These are phyloP conservation scores for Ogataea trehalophila DNA, from an alignment of 805 yeast species.

Conservation along the genomic window DNA sequence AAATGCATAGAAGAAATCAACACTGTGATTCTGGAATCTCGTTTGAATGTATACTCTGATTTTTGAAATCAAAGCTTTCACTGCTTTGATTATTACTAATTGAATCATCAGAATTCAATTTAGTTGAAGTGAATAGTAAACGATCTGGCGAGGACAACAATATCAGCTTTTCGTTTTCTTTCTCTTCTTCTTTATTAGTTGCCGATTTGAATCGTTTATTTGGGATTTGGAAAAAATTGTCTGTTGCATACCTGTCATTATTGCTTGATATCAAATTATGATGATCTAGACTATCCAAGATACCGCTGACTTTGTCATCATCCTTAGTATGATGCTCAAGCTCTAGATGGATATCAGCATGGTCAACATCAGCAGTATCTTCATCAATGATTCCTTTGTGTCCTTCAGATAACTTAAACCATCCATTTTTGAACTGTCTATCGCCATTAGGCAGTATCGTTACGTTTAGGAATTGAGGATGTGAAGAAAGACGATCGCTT, in stretches of 20 bases:
- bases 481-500: conserved; percentile 10
- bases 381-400: conserved; percentile 12
- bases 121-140: too few species aligned
- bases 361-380: not conserved
- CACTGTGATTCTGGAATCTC: conserved; percentile 12
- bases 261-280: not conserved
- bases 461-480: conserved; percentile 24
- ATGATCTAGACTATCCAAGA: not conserved
- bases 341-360: not conserved
- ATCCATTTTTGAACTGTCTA: conserved; percentile 11
- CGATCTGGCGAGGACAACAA: too few species aligned
- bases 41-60: not conserved
- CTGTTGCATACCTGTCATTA: not conserved
- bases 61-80: not conserved
- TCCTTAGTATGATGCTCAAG: not conserved
- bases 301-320: not conserved
- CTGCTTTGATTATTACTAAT: not conserved
- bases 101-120: too few species aligned
- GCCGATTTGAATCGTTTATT: not conserved
- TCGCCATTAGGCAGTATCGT: conserved; percentile 9
- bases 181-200: not conserved
- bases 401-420: conserved; percentile 10
- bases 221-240: not conserved
- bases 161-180: not conserved
- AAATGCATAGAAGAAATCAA: conserved; percentile 1